Conservation (phyloP, 768 basidiomycete genomes). For the Paxillus involutus region DNA sequence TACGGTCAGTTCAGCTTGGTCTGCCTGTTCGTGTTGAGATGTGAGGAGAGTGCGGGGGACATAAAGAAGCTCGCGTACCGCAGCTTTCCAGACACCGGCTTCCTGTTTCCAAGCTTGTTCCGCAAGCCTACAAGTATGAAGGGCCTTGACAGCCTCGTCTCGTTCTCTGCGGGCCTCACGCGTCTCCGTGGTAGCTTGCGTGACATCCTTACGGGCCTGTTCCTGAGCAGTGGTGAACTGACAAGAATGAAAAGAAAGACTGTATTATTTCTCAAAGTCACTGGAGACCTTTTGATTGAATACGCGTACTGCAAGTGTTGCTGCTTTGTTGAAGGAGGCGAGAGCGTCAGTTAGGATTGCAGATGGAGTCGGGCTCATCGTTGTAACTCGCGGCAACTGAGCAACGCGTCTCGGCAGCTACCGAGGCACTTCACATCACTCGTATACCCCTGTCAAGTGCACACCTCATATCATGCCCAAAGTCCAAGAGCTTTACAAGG, state of each 20-base stretch:
- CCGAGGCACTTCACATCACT: slow-evolving; percentile 11
- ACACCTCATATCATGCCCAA: neutral
- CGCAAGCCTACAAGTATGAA: slow-evolving; percentile 46
- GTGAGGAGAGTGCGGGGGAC: slow-evolving; percentile 11
- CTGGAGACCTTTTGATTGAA: neutral
- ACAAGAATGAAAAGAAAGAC: neutral
- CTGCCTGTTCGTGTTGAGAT: slow-evolving; percentile 35
- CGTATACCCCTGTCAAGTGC: neutral
- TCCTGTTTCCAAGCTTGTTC: slow-evolving; percentile 49
- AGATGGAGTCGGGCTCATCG: slow-evolving; percentile 35
- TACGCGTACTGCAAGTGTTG: slow-evolving; percentile 38
- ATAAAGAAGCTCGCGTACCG: slow-evolving; percentile 40
- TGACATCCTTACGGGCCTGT: slow-evolving; percentile 53
- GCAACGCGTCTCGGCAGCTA: slow-evolving; percentile 21
- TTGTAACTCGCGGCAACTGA: slow-evolving; percentile 1
- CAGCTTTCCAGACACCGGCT: slow-evolving; percentile 39
- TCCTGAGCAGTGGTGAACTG: slow-evolving; percentile 59
- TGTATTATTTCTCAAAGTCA: slow-evolving; percentile 6
- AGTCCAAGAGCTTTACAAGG: slow-evolving; percentile 14
- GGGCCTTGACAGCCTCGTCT: slow-evolving; percentile 45
- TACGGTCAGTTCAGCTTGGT: slow-evolving; percentile 60
- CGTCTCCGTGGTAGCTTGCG: slow-evolving; percentile 45
- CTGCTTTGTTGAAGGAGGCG: slow-evolving; percentile 39
- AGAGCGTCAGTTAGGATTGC: slow-evolving; percentile 42
- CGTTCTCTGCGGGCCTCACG: slow-evolving; percentile 51